Conservation (phyloP, 352 stramenopile genomes). For the Peronosclerospora sorghi region DNA sequence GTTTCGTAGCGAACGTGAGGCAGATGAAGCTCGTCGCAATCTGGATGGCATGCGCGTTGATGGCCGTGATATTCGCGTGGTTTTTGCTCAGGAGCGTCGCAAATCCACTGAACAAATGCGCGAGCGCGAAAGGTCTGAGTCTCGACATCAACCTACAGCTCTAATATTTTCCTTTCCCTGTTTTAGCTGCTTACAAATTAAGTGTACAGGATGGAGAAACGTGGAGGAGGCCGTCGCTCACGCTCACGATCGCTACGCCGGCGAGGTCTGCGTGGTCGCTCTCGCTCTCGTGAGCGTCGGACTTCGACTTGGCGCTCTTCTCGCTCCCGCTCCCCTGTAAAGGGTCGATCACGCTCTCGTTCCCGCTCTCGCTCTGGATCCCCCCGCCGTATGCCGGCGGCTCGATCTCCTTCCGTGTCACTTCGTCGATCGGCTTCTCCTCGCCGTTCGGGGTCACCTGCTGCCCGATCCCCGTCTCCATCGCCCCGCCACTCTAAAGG, state of each 20-base stretch:
- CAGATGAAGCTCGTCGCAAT: conserved; percentile 83
- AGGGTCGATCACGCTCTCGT: conserved; percentile 27
- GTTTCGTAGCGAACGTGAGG: conserved; percentile 87
- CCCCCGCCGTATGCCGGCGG: conserved; percentile 25
- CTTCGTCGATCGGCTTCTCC: conserved; percentile 17
- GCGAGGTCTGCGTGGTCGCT: conserved; percentile 19
- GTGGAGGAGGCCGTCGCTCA: conserved; percentile 19
- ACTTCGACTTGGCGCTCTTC: conserved; percentile 31
- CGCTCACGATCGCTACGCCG: conserved; percentile 27
- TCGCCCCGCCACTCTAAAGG: conserved; percentile 29
- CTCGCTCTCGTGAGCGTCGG: conserved; percentile 38
- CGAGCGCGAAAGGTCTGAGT: conserved; percentile 53
- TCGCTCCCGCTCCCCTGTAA: conserved; percentile 39
- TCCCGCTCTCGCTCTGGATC: conserved; percentile 29
- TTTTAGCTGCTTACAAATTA: background rate
- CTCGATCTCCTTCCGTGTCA: conserved; percentile 22
- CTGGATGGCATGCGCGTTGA: conserved; percentile 89
- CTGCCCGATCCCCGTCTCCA: conserved; percentile 31
- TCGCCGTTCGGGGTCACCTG: conserved; percentile 26
- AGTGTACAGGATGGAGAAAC: conserved; percentile 21
- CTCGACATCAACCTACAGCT: background rate
- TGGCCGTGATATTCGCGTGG: conserved; percentile 88
- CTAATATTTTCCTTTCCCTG: background rate
- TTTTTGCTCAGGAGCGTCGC: conserved; percentile 93
- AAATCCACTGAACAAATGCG: conserved; percentile 94